A percentile compares a stretch with the other conserved stretches of the same genome.
phyloP scores from a whole-genome alignment of 2,329 filamentous ascomycete genomes.

The Aspergillus calidoustus region DNA sequence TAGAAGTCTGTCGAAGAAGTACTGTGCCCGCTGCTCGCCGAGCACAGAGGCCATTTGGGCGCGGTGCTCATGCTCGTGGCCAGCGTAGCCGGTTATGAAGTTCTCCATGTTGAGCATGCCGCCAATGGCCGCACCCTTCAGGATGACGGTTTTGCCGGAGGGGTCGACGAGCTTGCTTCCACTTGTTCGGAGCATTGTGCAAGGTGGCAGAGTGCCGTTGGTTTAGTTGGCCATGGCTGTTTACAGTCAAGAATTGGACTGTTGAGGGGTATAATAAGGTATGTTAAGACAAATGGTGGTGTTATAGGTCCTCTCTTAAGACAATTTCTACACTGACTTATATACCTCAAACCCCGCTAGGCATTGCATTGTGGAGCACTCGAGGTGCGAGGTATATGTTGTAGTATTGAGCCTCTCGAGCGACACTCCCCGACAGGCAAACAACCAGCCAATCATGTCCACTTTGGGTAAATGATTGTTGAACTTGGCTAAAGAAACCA shows the following conservation, averaged over 20 bases:
- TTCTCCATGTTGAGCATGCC: conserved; percentile 54
- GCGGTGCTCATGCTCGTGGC: neutral
- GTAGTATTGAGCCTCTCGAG: neutral
- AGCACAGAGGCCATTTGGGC: conserved; percentile 40
- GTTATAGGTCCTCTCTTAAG: neutral
- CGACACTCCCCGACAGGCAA: neutral
- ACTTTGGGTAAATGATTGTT: neutral
- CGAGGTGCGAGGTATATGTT: neutral
- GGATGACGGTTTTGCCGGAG: conserved; percentile 32
- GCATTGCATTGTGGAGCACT: neutral
- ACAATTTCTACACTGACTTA: neutral
- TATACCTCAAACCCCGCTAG: neutral
- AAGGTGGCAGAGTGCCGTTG: neutral
- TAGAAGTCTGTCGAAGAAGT: conserved; percentile 60
- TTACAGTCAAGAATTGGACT: neutral
- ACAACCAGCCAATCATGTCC: neutral
- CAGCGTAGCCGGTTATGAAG: neutral
- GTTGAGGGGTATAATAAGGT: neutral
- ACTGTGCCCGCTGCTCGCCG: conserved; percentile 59
- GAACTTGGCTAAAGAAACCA: neutral
- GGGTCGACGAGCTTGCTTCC: neutral
- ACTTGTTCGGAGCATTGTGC: neutral
- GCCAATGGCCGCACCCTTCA: conserved; percentile 61
- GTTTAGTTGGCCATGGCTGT: neutral
- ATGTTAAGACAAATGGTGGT: neutral